phyloP scores from a whole-genome alignment of 78 protist genomes.

The Dictyostelium intermedium region DNA sequence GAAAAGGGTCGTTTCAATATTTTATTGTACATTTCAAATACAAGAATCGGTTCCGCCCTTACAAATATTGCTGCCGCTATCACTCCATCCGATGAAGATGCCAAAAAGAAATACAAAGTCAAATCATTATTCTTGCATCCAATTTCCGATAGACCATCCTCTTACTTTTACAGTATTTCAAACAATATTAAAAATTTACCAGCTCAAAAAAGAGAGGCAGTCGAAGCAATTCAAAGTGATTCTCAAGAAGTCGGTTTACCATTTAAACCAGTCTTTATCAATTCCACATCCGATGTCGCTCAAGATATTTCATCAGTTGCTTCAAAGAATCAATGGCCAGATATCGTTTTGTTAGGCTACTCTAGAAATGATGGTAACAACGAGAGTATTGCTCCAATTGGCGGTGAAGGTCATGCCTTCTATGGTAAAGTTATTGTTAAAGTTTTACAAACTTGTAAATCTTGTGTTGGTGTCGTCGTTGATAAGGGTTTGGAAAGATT shows the following conservation, averaged over 20 bases:
- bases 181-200: slow-evolving; percentile 13
- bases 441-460: slow-evolving; percentile 22
- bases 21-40: slow-evolving; percentile 19
- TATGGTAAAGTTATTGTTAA: slow-evolving; percentile 28
- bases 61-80: slow-evolving; percentile 27
- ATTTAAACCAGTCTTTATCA: slow-evolving; percentile 53
- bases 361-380: not conserved
- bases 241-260: slow-evolving; percentile 1
- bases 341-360: slow-evolving; percentile 4
- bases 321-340: slow-evolving; percentile 20
- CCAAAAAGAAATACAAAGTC: slow-evolving; percentile 43
- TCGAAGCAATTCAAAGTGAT: not conserved
- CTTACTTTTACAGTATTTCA: not conserved
- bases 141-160: slow-evolving; percentile 46
- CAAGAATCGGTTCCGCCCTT: not conserved
- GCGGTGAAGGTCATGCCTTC: not conserved
- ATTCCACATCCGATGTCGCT: slow-evolving; percentile 18
- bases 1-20: slow-evolving; percentile 38
- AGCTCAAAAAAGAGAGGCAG: not conserved
- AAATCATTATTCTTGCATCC: not conserved
- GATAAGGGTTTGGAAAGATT: slow-evolving; percentile 71
- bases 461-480: slow-evolving; percentile 52
- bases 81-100: not conserved
- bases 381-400: not conserved
- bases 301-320: slow-evolving; percentile 14